These are phyloP conservation scores for Lasiodiplodia hormozganensis DNA, from an alignment of 2,329 filamentous ascomycete genomes.

Conservation along the genomic window DNA sequence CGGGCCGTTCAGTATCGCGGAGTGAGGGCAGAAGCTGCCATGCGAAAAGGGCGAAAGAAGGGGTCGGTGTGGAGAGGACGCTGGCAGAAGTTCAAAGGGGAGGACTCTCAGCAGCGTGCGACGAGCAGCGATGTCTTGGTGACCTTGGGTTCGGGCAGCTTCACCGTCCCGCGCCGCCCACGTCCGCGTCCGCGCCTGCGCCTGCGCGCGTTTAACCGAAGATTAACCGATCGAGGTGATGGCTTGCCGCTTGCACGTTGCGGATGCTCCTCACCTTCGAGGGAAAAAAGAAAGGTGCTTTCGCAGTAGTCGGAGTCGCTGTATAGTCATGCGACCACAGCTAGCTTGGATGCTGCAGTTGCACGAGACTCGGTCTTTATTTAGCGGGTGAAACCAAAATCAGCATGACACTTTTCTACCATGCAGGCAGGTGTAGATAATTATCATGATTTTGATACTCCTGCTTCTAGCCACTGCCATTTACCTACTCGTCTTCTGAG, in stretches of 20 bases:
- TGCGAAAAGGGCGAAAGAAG: neutral
- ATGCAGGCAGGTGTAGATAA: neutral
- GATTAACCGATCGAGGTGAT: neutral
- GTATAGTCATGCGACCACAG: neutral
- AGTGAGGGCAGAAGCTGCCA: constrained; percentile 26
- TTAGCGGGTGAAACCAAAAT: neutral
- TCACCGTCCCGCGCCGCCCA: constrained; percentile 21
- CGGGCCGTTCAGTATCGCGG: constrained; percentile 27
- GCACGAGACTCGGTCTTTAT: neutral
- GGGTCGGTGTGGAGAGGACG: neutral
- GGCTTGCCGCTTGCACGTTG: neutral
- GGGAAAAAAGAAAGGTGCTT: too few relatives aligned
- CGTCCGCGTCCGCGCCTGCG: constrained; percentile 9
- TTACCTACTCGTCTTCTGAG: constrained; percentile 29
- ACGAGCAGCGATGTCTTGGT: constrained; percentile 23
- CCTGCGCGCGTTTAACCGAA: neutral
- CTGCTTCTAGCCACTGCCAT: neutral
- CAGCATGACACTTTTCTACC: neutral
- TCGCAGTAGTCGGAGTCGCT: too few relatives aligned
- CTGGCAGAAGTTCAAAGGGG: constrained; percentile 6
- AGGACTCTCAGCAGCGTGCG: constrained; percentile 12
- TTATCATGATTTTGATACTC: neutral
- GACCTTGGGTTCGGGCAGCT: constrained; percentile 26
- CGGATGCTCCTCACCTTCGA: neutral
- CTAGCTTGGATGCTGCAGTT: neutral